A percentile compares a stretch with the other conserved stretches of the same genome.
Conservation (phyloP, 2,329 filamentous ascomycete genomes). For the Fusarium albidum region DNA sequence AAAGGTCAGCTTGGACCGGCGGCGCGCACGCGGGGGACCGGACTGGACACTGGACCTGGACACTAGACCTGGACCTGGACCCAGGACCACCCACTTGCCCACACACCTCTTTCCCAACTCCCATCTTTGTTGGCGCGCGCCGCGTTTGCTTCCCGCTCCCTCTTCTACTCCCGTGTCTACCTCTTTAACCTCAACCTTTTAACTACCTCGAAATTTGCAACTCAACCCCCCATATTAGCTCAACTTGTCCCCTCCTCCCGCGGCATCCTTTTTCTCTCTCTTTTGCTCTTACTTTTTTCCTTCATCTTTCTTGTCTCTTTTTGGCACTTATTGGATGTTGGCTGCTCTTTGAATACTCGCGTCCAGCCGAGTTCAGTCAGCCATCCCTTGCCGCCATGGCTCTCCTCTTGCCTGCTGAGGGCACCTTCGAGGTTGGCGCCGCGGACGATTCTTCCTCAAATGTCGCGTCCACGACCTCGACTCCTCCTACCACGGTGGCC, state of each 20-base stretch:
- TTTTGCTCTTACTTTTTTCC: neutral
- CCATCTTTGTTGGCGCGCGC: conserved; percentile 29
- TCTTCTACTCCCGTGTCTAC: conserved; percentile 17
- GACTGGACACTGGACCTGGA: too few relatives aligned
- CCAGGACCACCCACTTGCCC: conserved; percentile 31
- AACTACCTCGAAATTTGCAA: conserved; percentile 9
- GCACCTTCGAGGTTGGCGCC: conserved; percentile 40
- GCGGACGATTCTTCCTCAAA: conserved; percentile 54
- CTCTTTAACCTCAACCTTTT: conserved; percentile 8
- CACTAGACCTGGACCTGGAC: too few relatives aligned
- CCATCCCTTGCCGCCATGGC: conserved; percentile 40
- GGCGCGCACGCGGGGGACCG: conserved; percentile 31
- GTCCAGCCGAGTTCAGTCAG: conserved; percentile 24
- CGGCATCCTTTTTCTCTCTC: neutral
- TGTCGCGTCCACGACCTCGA: conserved; percentile 66
- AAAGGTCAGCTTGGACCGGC: conserved; percentile 22
- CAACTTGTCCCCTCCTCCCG: neutral
- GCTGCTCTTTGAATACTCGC: conserved; percentile 27
- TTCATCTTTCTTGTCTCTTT: neutral
- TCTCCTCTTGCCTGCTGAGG: conserved; percentile 44
- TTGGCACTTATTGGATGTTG: conserved; percentile 15
- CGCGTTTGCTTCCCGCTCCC: conserved; percentile 31
- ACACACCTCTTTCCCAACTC: conserved; percentile 29
- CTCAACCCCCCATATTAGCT: conserved; percentile 5
- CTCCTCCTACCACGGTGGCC: conserved; percentile 72